These are phyloP conservation scores for Mortierella antarctica DNA, from an alignment of 192 early-diverging fungal species.

Conservation along the genomic window DNA sequence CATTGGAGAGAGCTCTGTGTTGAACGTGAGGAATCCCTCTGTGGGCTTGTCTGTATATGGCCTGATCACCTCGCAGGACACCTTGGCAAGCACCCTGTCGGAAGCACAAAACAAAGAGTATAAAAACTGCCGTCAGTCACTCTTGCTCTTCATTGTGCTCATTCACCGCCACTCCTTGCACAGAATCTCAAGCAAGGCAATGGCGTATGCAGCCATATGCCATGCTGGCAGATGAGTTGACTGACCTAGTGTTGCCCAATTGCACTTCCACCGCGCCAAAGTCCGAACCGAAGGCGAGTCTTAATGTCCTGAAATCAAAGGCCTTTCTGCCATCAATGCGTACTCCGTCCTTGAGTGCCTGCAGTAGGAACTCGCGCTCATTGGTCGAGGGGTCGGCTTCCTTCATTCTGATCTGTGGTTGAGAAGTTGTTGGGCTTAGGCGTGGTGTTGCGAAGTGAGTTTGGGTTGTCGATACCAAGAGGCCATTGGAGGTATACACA, in stretches of 20 bases:
- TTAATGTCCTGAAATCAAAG: conserved; percentile 77
- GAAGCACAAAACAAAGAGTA: neutral
- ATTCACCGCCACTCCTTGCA: neutral
- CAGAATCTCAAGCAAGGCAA: no score
- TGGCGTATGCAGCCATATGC: no score
- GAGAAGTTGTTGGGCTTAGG: neutral
- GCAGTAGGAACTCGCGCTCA: conserved; percentile 80
- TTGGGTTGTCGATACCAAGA: no score
- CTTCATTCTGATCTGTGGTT: conserved; percentile 33
- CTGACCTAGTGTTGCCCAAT: conserved; percentile 83
- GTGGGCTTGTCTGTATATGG: conserved; percentile 81
- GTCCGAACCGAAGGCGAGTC: conserved; percentile 75
- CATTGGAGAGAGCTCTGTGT: conserved; percentile 90
- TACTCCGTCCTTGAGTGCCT: conserved; percentile 73
- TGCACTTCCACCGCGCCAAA: conserved; percentile 81
- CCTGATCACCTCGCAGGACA: conserved; percentile 75
- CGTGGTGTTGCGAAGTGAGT: no score
- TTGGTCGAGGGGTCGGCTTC: conserved; percentile 73
- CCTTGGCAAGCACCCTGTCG: conserved; percentile 71
- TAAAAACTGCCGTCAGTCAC: neutral
- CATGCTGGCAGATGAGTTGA: neutral
- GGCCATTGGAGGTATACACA: no score
- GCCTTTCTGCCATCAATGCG: conserved; percentile 84
- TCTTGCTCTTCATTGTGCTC: neutral
- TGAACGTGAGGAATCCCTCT: conserved; percentile 89